A percentile compares a stretch with the other conserved stretches of the same genome.
phyloP scores from a whole-genome alignment of 129 eudicot species.

The Daucus carota region DNA sequence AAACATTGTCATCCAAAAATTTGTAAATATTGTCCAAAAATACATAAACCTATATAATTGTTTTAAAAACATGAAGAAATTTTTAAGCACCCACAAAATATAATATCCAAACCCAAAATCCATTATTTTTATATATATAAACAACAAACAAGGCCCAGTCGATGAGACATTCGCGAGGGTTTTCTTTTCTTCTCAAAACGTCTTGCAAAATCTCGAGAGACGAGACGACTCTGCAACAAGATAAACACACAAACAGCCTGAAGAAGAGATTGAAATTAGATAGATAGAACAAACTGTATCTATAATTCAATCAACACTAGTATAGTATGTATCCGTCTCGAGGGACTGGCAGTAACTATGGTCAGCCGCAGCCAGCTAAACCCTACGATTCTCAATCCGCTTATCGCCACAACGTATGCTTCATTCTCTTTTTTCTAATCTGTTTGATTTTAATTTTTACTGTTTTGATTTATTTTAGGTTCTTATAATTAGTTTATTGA shows the following conservation, averaged over 20 bases:
- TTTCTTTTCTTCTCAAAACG: neutral
- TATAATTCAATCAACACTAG: neutral
- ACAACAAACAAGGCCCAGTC: neutral
- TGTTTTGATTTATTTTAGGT: neutral
- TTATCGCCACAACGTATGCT: slow-evolving; percentile 57
- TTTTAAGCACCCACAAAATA: too few species aligned
- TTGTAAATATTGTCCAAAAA: too few species aligned
- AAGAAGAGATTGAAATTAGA: neutral
- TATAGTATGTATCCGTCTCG: slow-evolving; percentile 62
- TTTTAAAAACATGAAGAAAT: too few species aligned
- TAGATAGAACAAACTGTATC: neutral
- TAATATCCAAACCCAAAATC: too few species aligned
- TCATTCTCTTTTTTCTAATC: neutral
- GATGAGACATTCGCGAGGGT: neutral
- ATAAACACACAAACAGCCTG: too few species aligned
- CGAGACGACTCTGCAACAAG: neutral
- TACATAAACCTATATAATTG: too few species aligned
- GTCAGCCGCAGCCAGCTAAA: slow-evolving; percentile 33
- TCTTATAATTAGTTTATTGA: neutral
- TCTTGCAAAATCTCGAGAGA: neutral
- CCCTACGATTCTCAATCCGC: slow-evolving; percentile 66
- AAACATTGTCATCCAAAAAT: too few species aligned
- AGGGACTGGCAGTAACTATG: slow-evolving; percentile 51
- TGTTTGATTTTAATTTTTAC: neutral
- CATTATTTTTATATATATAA: too few species aligned